Base-by-base conservation (phyloP, 2,329 filamentous ascomycete species). In the Aspergillus pseudotamarii region DNA sequence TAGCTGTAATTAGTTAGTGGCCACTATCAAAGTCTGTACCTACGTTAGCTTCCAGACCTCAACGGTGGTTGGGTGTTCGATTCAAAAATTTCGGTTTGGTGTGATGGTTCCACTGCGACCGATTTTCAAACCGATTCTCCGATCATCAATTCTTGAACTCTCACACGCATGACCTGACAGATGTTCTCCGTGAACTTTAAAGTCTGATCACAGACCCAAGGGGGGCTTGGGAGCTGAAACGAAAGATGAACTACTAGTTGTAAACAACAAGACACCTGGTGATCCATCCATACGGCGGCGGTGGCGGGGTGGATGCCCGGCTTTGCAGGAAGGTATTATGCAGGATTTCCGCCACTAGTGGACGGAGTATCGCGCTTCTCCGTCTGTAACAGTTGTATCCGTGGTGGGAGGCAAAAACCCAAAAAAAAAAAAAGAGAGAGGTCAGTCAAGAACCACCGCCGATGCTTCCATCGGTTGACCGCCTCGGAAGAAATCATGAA, bases 21-120 rank as follows among this genome's bases (percentile, higher is more conserved):
- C 55, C 46, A 51, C 60, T 45, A 61, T 61, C 54, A 46, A 58
- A 61, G 60, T 61, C 43, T 61, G 55, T 61, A 61, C 59, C 59
- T 61, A 61, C 59, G 59, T 61, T 61, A 61, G 59, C 53, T 61
- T 46, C 43, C 23, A 41, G 30, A 38, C 53, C 53, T 26, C 38
- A 57, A 57, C 59, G 59, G 56, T 61, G 54, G 60, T 57, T 58
- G 55, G 60, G 56, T 48, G 56, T 19, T n/a, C 30, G 4, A 34
- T 34, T 55, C n/a, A 38, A 26, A 55, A 55, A 55, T 55, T 38
- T 55, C 16, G n/a, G 6, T 14, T n/a, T 36, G 51, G 26, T 53
- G 30, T 5, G n/a, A 53, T 34, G 19, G 28, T 53, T 54, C 30
- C 51, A 54, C 51, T 36, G 21, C 51, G 4, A 34, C 28, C 10